These are phyloP conservation scores for Annulohypoxylon truncatum DNA, from an alignment of 2,329 filamentous ascomycete species.

Conservation along the genomic window DNA sequence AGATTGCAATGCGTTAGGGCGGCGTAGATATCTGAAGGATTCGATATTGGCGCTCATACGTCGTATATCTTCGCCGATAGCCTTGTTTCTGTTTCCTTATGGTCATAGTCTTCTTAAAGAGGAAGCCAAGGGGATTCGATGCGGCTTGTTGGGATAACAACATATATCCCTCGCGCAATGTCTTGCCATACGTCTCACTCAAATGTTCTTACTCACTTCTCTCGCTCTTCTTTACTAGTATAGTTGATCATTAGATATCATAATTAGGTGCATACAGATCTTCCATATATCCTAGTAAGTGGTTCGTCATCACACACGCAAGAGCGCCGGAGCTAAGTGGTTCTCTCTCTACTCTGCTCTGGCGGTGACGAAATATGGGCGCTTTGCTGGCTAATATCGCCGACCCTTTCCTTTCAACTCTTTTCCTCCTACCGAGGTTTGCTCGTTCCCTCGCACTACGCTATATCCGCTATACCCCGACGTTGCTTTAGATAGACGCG, in stretches of 20 bases:
- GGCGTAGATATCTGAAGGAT: conserved; percentile 1
- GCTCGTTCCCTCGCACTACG: neutral
- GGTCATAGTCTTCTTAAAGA: neutral
- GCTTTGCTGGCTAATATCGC: neutral
- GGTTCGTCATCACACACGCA: conserved; percentile 4
- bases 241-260: neutral
- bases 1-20: conserved; percentile 1
- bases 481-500: neutral
- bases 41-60: neutral
- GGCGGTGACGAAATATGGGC: conserved; percentile 1
- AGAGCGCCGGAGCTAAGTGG: neutral
- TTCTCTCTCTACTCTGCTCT: neutral
- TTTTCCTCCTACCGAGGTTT: neutral
- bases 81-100: neutral
- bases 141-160: neutral
- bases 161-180: neutral
- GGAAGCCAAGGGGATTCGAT: neutral
- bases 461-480: neutral
- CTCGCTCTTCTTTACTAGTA: neutral
- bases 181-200: neutral
- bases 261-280: conserved; percentile 12
- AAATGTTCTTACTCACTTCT: neutral
- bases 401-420: neutral
- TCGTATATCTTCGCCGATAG: neutral
- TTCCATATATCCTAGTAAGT: conserved; percentile 6